phyloP scores from a whole-genome alignment of 169 alveolate species.

The Amoebophrya sp. region DNA sequence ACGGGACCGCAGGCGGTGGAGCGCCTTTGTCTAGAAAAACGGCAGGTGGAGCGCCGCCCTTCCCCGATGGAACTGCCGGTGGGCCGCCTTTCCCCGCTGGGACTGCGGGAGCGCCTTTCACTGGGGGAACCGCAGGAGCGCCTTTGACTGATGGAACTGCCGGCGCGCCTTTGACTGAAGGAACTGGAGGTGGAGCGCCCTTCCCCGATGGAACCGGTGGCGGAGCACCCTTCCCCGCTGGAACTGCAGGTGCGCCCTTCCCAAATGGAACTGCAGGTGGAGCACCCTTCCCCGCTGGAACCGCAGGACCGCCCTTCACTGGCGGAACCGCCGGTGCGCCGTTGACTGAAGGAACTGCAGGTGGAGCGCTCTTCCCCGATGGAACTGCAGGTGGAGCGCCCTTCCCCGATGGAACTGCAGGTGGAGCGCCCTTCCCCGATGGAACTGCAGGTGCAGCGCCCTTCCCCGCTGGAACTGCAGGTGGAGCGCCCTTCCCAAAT shows the following conservation, averaged over 20 bases:
- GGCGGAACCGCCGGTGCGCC: not conserved
- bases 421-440: not conserved
- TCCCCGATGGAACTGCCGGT: not conserved
- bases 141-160: not conserved
- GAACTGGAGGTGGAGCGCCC: not conserved
- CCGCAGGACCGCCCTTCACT: not conserved
- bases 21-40: too few relatives aligned
- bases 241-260: not conserved
- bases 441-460: not conserved
- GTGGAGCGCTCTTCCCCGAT: not conserved
- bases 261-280: not conserved
- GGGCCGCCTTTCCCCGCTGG: not conserved
- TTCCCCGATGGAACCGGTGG: not conserved
- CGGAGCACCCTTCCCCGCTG: not conserved
- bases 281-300: not conserved
- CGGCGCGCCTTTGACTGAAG: not conserved
- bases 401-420: not conserved
- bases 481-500: not conserved
- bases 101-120: not conserved
- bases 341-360: not conserved
- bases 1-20: not conserved
- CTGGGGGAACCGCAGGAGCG: not conserved
- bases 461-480: not conserved
- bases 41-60: too few relatives aligned
- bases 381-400: not conserved